Percentiles rank a stretch among this genome's conserved stretches.
These are phyloP conservation scores for Ascoidea rubescens DNA, from an alignment of 805 yeast species.

Conservation along the genomic window DNA sequence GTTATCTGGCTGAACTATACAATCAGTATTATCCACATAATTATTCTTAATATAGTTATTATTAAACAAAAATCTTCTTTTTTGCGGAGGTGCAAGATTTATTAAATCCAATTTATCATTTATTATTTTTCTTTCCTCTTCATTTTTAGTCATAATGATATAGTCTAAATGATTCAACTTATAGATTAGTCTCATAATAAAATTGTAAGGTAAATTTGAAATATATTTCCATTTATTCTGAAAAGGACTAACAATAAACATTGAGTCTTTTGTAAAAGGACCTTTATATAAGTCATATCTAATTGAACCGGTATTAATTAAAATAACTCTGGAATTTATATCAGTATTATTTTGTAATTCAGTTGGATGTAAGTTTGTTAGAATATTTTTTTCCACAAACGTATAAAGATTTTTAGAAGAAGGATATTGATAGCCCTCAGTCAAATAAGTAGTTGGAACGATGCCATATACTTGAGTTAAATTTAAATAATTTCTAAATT, in stretches of 20 bases:
- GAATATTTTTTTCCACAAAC: slow-evolving; percentile 40
- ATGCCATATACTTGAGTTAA: slow-evolving; percentile 46
- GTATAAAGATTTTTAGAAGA: slow-evolving; percentile 43
- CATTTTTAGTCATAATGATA: slow-evolving; percentile 15
- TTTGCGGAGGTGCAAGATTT: slow-evolving; percentile 8
- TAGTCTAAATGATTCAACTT: slow-evolving; percentile 44
- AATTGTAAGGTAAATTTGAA: slow-evolving; percentile 35
- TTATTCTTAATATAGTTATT: too few relatives aligned
- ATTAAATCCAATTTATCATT: too few relatives aligned
- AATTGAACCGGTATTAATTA: slow-evolving; percentile 78
- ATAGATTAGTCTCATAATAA: slow-evolving; percentile 41
- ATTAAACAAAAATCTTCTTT: slow-evolving; percentile 8
- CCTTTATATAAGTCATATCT: slow-evolving; percentile 82
- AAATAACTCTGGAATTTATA: slow-evolving; percentile 32
- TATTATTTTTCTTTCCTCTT: neutral
- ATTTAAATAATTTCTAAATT: slow-evolving; percentile 31
- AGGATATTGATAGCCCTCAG: slow-evolving; percentile 52
- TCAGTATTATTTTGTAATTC: slow-evolving; percentile 16
- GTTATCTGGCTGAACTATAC: neutral
- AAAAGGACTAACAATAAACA: slow-evolving; percentile 78
- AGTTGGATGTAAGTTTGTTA: slow-evolving; percentile 28
- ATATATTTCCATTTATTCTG: slow-evolving; percentile 65
- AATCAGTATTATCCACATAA: neutral
- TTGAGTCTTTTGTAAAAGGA: slow-evolving; percentile 65
- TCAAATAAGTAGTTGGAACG: slow-evolving; percentile 53